Evolutionary conservation across 2,329 filamentous ascomycete genomes (phyloP), one percentile per base, ranked within the genome.

Genomic region (Fusarium domesticum): DNA sequence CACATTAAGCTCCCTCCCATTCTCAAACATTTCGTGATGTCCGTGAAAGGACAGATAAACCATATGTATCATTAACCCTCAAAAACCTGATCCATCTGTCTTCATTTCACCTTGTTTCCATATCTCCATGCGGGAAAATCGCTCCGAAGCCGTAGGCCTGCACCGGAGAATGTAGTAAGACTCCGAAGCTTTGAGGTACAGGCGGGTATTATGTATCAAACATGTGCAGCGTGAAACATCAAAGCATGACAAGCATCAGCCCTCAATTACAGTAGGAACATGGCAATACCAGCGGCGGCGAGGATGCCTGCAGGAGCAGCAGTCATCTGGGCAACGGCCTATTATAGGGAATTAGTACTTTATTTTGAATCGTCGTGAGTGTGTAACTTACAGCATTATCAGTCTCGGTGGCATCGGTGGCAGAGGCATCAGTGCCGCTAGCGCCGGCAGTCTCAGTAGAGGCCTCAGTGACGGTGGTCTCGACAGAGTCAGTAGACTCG

Each of bases 251-350:
- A 38, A n/a, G 2, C 15, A 32, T 38, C 37, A 30, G 18, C 45
- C 44, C 43, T 43, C 19, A 51, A 52, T 71, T 74, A 78, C 47
- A 78, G 68, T 47, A 78, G 63, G 47, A 76, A 56, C 49, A 67
- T 72, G 32, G 72, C 74, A 35, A 78, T 47, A 58, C 75, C 75
- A 16, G 72, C 74, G 17, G 71, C 75, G 39, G 73, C 75, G 32
- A 78, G 48, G 37, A 77, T 51, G 44, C 73, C 75, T 19, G 62
- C 60, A 17, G 74, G 72, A 30, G 69, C 73, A 44, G 68, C 71
- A 37, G 74, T 75, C 57, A 65, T 63, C 45, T 71, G 66, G 33
- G 71, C 62, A 39, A 51, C 45, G 25, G 50, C 62, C 66, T 68
- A 34, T 2, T 23, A 28, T 1, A n/a, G n/a, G 28, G 18, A 15